phyloP scores from a whole-genome alignment of 352 stramenopile species.

The Aphanomyces astaci region DNA sequence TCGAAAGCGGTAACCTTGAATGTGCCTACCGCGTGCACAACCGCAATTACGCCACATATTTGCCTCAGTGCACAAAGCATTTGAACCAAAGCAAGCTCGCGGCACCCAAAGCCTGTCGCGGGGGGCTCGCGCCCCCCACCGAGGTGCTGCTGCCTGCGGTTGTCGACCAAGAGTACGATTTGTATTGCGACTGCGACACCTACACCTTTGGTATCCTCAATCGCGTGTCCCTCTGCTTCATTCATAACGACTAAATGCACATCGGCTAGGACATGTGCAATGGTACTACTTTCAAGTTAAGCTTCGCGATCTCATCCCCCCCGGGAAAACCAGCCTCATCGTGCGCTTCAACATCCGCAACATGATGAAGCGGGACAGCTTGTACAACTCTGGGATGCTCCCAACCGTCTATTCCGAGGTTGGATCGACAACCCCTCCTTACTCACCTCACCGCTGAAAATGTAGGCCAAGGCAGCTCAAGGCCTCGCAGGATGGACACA shows the following conservation, averaged over 20 bases:
- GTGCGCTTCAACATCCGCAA: constrained; percentile 84
- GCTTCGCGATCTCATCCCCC: constrained; percentile 16
- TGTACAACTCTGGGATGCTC: constrained; percentile 87
- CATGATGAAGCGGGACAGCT: constrained; percentile 74
- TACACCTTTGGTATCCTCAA: constrained; percentile 41
- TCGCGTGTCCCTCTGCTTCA: background rate
- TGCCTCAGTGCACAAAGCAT: constrained; percentile 18
- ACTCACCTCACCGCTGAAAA: too few relatives aligned
- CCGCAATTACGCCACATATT: constrained; percentile 37
- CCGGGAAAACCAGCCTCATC: constrained; percentile 25
- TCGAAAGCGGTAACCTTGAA: constrained; percentile 75
- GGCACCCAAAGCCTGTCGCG: constrained; percentile 25
- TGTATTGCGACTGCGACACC: constrained; percentile 63
- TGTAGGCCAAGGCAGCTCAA: constrained; percentile 7
- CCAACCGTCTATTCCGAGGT: constrained; percentile 53
- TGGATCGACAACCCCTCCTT: background rate
- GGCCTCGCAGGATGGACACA: constrained; percentile 48
- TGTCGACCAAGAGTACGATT: constrained; percentile 47
- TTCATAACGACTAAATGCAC: background rate
- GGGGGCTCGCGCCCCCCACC: constrained; percentile 13
- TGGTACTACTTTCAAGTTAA: constrained; percentile 83
- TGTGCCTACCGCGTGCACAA: constrained; percentile 50
- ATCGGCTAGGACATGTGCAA: constrained; percentile 50
- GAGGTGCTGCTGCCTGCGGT: background rate
- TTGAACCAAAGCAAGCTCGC: background rate